Conservation (phyloP, 441 rosid species). For the Populus hybrid region DNA sequence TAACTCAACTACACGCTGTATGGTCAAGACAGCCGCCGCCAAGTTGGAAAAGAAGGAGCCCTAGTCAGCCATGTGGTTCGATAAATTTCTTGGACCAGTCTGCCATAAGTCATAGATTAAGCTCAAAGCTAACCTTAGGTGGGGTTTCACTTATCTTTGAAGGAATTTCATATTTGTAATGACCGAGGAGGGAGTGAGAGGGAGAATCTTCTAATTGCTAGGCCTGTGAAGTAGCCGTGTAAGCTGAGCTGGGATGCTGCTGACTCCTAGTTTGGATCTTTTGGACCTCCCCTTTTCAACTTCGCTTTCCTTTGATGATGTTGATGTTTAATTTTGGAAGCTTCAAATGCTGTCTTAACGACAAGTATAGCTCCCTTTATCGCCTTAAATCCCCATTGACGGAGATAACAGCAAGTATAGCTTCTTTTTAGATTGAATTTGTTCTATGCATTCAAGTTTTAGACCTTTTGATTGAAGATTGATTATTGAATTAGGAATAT, state of each 20-base stretch:
- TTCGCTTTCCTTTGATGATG: background rate
- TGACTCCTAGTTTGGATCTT: background rate
- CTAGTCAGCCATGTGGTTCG: background rate
- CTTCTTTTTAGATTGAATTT: no score
- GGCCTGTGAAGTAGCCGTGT: background rate
- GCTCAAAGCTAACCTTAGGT: background rate
- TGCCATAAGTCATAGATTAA: background rate
- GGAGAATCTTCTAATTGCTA: background rate
- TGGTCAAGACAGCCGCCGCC: background rate
- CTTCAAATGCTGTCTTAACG: background rate
- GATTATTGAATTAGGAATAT: no score
- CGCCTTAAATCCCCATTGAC: no score
- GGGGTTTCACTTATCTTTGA: conserved; percentile 1
- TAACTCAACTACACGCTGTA: no score
- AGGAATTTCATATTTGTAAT: background rate
- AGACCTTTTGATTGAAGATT: no score
- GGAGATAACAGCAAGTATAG: no score
- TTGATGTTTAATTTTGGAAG: background rate
- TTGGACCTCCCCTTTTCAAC: background rate
- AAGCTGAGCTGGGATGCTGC: background rate
- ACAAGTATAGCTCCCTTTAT: background rate
- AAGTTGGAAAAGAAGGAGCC: background rate
- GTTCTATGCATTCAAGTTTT: no score
- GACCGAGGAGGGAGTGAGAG: background rate
- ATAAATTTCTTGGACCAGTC: background rate